A percentile compares a stretch with the other conserved stretches of the same genome.
These are phyloP conservation scores for Yamadazyma membranifaciens DNA, from an alignment of 1,139 yeast species.

Conservation along the genomic window DNA sequence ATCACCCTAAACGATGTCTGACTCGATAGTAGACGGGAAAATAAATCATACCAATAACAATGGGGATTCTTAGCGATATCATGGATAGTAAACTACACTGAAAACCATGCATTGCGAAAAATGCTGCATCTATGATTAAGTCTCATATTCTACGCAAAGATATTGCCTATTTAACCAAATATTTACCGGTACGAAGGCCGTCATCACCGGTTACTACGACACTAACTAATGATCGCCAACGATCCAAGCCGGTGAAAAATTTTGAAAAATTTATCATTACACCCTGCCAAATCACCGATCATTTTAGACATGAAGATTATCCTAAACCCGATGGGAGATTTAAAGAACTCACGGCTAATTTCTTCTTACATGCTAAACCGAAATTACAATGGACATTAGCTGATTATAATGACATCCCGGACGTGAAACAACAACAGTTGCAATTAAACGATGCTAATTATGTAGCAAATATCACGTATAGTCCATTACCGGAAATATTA, in stretches of 20 bases:
- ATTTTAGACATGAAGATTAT: conserved; percentile 21
- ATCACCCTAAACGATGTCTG: too few relatives aligned
- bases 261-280: conserved; percentile 16
- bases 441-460: conserved; percentile 20
- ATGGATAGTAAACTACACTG: neutral
- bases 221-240: neutral
- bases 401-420: conserved; percentile 55
- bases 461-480: conserved; percentile 16
- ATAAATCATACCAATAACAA: conserved; percentile 24
- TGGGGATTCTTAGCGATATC: conserved; percentile 19
- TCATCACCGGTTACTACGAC: neutral
- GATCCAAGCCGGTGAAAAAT: neutral
- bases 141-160: neutral
- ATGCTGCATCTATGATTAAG: neutral
- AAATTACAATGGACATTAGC: conserved; percentile 61
- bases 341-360: conserved; percentile 16
- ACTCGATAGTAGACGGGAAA: neutral
- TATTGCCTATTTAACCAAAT: conserved; percentile 14
- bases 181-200: neutral
- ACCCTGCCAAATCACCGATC: conserved; percentile 24
- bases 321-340: conserved; percentile 11
- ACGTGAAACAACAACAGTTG: conserved; percentile 36
- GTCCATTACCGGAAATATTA: conserved; percentile 61
- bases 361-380: conserved; percentile 46
- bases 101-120: conserved; percentile 1